Base-by-base conservation (phyloP, 805 yeast genomes). In the Lipomyces spencermartinsiae region DNA sequence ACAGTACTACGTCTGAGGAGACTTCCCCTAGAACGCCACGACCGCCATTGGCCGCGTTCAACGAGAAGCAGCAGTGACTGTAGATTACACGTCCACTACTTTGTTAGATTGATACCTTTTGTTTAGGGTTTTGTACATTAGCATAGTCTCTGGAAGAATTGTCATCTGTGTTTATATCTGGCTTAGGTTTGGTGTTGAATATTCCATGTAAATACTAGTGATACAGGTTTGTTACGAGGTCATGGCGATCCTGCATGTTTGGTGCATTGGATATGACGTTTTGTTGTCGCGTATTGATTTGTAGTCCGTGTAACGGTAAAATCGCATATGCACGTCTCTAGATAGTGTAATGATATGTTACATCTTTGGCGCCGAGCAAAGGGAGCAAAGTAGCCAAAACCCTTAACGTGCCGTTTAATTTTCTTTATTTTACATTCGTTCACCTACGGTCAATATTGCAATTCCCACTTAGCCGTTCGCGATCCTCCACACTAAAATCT, bases 1-100 rank as follows among this genome's bases (percentile, higher is more conserved):
- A 69, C 43, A 63, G 71, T 14, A 56, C 64, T 9, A 63, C 63
- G 12, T 19, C 55, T 4, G 72, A 69, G 16, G 66, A 63, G 9
- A 43, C 7, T 9, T 35, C 56, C 2, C 34, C 59, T 5, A 61
- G 71, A 43, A 39, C 67, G 1, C 69, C 67, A 33, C 57, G 65
- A 35, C 56, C 56, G 22, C 56, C 56, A 7, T 14, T 53, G 16
- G 56, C 29, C 9, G 29, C n/a, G 19, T 12, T 53, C 22, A 53
- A 53, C 56, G 56, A 53, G 16, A 53, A 53, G 34, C 19, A 10
- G 34, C 56, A 53, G 10, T 53, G n/a, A 53, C 12, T 22, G 34
- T 2, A 7, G 22, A 16, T 19, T 43, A 19, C 22, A n/a, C 19
- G 49, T 43, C 49, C 49, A 43, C n/a, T 6, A 1, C n/a, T 12